Evolutionary conservation across 2,329 filamentous ascomycete genomes (phyloP), one percentile per base, ranked within the genome.

Genomic region (Falciphora oryzae): DNA sequence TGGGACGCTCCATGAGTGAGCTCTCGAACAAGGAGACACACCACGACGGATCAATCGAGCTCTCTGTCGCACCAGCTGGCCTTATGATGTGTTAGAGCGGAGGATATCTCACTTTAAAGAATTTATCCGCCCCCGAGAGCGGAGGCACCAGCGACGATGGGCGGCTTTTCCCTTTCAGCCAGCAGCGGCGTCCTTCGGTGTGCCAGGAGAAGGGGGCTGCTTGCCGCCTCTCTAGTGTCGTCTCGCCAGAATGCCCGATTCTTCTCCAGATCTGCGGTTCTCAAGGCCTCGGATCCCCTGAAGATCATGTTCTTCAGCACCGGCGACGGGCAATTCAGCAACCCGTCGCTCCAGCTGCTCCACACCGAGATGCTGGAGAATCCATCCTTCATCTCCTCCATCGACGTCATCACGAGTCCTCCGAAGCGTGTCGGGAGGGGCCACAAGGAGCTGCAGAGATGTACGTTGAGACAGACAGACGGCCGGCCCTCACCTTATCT

Each of bases 221-320:
- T 22, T n/a, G 44, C 44, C 44, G 18, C 44, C 5, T 53, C 22
- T 3, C 18, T 53, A 3, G 18, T n/a, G 44, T n/a, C 44, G 3
- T 11, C 44, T 6, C 18, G 44, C 22, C 44, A n/a, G 6, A 13
- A 22, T 4, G 44, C 10, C 18, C 44, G 44, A 11, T 11, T 53
- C 18, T 53, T 53, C 14, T 38, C 35, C 44, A 53, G 44, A 11
- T 53, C 18, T 7, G 22, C 18, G 2, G 44, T 32, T 8, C n/a
- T 25, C 61, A 66, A 62, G 56, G 25, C 66, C 22, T 79, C 81
- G 0, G 81, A 86, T 5, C 90, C 92, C 3, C 81, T 99, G 38
- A 84, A 88, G 44, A 92, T 99, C 64, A 83, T 99, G 4, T 99
- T 97, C 77, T 98, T 93, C 77, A 95, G 95, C 67, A 95, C 94